These are phyloP conservation scores for Plasmopara muralis DNA, from an alignment of 352 stramenopile species.

Conservation along the genomic window DNA sequence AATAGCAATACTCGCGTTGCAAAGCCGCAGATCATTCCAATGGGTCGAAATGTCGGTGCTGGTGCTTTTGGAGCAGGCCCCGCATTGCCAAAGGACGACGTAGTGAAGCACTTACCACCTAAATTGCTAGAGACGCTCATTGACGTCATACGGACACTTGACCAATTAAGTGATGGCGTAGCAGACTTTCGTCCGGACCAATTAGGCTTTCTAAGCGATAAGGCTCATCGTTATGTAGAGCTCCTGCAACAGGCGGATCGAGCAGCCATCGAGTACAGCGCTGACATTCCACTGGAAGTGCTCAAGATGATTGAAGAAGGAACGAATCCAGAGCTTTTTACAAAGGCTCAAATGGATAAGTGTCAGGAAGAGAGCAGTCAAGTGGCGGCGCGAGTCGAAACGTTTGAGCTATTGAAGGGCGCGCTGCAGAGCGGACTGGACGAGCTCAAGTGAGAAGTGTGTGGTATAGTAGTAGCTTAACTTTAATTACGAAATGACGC, in stretches of 20 bases:
- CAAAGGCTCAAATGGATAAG: conserved; percentile 53
- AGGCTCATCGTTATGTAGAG: conserved; percentile 54
- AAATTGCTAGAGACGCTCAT: conserved; percentile 54
- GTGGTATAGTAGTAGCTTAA: background rate
- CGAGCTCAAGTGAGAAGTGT: conserved; percentile 11
- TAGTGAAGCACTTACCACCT: conserved; percentile 46
- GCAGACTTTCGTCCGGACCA: conserved; percentile 59
- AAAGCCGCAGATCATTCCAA: conserved; percentile 53
- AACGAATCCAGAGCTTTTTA: conserved; percentile 66
- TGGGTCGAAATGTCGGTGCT: conserved; percentile 24
- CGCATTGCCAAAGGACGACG: conserved; percentile 44
- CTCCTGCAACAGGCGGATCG: conserved; percentile 46
- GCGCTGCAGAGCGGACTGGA: conserved; percentile 39
- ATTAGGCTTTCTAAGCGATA: conserved; percentile 49
- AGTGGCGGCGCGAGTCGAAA: conserved; percentile 39
- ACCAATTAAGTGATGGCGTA: conserved; percentile 52
- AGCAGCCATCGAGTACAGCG: conserved; percentile 38
- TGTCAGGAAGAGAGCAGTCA: conserved; percentile 51
- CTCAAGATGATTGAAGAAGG: conserved; percentile 55
- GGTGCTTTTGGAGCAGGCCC: conserved; percentile 15
- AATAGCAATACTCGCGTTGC: conserved; percentile 12
- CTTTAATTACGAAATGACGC: no score
- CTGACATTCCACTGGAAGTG: conserved; percentile 53
- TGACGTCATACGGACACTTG: conserved; percentile 53
- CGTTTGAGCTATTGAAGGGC: conserved; percentile 44